Evolutionary conservation across 78 protist genomes (phyloP).

Genomic region (Salpingoeca rosetta): DNA sequence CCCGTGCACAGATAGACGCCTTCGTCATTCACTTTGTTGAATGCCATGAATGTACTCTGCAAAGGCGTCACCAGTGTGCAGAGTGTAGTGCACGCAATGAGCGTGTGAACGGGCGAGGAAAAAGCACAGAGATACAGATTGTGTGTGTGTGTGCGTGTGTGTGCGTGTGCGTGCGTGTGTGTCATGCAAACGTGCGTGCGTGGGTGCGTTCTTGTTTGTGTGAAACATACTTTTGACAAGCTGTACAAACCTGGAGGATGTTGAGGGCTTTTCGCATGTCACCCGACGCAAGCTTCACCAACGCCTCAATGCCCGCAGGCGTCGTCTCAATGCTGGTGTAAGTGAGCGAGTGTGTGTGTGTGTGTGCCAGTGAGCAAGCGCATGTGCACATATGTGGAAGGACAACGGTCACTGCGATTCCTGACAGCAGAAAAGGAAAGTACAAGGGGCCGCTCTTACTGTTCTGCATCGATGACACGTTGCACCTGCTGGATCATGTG

Average conservation of each 20-base stretch:
- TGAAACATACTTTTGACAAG: no score
- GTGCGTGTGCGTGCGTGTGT: neutral
- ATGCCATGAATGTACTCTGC: conserved; percentile 20
- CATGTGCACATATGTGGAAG: no score
- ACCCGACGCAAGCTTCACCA: conserved; percentile 78
- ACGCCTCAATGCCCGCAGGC: conserved; percentile 50
- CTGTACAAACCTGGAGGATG: conserved; percentile 57
- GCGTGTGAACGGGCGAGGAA: neutral
- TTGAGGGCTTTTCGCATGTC: conserved; percentile 81
- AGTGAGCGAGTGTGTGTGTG: no score
- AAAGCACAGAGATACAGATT: neutral
- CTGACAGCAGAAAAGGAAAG: no score
- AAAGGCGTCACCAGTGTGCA: no score
- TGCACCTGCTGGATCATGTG: conserved; percentile 37
- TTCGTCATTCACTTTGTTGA: conserved; percentile 14
- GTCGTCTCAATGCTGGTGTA: no score
- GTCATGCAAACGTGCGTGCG: neutral
- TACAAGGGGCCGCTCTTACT: no score
- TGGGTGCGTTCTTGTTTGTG: no score
- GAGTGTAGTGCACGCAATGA: neutral
- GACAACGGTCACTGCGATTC: no score
- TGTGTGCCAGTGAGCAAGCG: no score
- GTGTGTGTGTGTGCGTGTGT: neutral
- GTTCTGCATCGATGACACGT: conserved; percentile 35
- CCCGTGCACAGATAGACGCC: conserved; percentile 54